Evolutionary conservation across 345 rosid species (phyloP), one percentile per base, ranked within the genome.

Genomic region (Arabidopsis arenosa): DNA sequence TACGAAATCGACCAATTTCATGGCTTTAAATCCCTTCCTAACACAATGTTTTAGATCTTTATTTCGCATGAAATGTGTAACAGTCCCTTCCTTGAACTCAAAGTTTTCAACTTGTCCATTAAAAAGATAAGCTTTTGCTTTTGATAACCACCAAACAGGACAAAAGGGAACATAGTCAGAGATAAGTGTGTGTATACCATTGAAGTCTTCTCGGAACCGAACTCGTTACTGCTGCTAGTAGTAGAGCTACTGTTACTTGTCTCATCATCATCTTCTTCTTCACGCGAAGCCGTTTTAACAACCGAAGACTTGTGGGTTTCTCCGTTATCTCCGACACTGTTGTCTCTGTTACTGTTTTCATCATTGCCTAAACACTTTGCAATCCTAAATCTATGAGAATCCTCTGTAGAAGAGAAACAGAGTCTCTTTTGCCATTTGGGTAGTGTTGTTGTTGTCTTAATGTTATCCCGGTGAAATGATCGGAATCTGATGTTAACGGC

Each of bases 121-220:
- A 28, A 35, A 14, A 7, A 4, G 4, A 13, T 56, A 14, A 5
- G 5, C 7, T 14, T 28, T 6, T 45, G 3, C 3, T n/a, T 45
- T 14, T 44, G 17, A 5, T 14, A 40, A 40, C 8, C 6, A 33
- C 8, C 10, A 37, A 37, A 37, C 21, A 18, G 11, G 15, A 58
- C 43, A 68, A 44, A 35, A 2, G 23, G 12, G 17, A 49, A 51
- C n/a, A 36, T 35, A 32, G 59, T 44, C 23, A 39, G 41, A 48
- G 36, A 63, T 3, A 63, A 53, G 15, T 12, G 23, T 47, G 21
- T 48, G 26, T 43, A 63, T 83, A 89, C 94, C 89, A 75, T 68
- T 54, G 89, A 83, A 68, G 80, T 57, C 65, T 90, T 75, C 43
- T 86, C 89, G 17, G 86, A 73, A 71, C 79, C 75, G 13, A 85